These are phyloP conservation scores for Phytophthora litchii DNA, from an alignment of 352 stramenopile genomes.

Conservation along the genomic window DNA sequence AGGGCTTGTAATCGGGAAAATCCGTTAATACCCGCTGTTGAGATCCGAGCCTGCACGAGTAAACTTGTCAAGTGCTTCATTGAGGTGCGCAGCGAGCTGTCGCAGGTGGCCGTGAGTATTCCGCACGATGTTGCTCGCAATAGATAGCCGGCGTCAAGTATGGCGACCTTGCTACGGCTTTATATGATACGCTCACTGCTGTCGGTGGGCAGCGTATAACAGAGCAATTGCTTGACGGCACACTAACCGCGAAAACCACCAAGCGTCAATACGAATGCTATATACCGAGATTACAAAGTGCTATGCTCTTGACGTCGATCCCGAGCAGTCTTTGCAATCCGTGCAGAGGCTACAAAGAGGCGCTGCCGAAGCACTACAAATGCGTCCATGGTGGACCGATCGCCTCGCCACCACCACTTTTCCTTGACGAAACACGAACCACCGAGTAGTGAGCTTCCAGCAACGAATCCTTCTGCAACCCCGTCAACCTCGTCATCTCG, in stretches of 20 bases:
- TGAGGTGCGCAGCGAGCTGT: background rate
- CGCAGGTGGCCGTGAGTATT: background rate
- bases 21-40: too few species aligned
- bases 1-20: too few species aligned
- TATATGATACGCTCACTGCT: too few species aligned
- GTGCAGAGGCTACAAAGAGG: constrained; percentile 23
- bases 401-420: constrained; percentile 27
- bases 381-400: constrained; percentile 29
- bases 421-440: constrained; percentile 8
- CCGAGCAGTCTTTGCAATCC: constrained; percentile 14
- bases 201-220: background rate
- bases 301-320: background rate
- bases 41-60: too few species aligned
- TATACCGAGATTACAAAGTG: constrained; percentile 6
- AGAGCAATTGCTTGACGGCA: background rate
- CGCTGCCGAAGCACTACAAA: constrained; percentile 16
- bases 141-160: too few species aligned
- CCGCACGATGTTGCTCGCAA: background rate
- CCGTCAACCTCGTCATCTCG: constrained; percentile 21
- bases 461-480: constrained; percentile 1
- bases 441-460: background rate
- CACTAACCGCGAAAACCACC: too few species aligned
- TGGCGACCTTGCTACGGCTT: background rate
- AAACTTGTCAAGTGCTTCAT: background rate
- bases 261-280: background rate